These are phyloP conservation scores for Boletus tylopilopsis DNA, from an alignment of 768 basidiomycete genomes.

Conservation along the genomic window DNA sequence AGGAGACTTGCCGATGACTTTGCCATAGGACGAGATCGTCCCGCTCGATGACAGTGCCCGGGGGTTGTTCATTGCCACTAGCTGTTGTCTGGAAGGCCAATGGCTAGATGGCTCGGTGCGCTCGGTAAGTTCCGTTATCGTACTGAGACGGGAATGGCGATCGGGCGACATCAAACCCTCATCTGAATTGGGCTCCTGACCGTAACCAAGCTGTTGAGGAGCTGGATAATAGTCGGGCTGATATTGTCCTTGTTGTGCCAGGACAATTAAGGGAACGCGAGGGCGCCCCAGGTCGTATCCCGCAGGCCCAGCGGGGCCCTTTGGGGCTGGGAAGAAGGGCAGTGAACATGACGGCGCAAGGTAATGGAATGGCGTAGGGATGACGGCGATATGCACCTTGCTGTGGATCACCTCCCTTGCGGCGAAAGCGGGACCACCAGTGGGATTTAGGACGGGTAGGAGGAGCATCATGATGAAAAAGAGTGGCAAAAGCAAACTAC, in stretches of 20 bases:
- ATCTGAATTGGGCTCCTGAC: conserved; percentile 21
- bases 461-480: conserved; percentile 30
- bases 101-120: conserved; percentile 54
- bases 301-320: conserved; percentile 14
- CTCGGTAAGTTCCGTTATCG: conserved; percentile 68
- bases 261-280: conserved; percentile 56
- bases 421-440: conserved; percentile 35
- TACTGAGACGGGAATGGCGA: conserved; percentile 45
- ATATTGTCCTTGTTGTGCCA: conserved; percentile 51
- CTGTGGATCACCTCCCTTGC: conserved; percentile 37
- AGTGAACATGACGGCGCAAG: conserved; percentile 14
- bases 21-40: conserved; percentile 60
- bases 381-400: conserved; percentile 54
- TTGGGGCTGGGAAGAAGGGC: conserved; percentile 18
- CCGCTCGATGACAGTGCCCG: conserved; percentile 33
- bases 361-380: conserved; percentile 25
- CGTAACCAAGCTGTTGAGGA: conserved; percentile 21
- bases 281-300: conserved; percentile 36
- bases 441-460: conserved; percentile 28
- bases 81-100: conserved; percentile 42
- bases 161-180: conserved; percentile 33
- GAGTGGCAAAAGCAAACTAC: conserved; percentile 35
- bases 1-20: conserved; percentile 49
- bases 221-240: conserved; percentile 28
- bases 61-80: conserved; percentile 37